Evolutionary conservation across 148 eudicot genomes (phyloP), one percentile per base, ranked within the genome.

Genomic region (Spergularia marina): DNA sequence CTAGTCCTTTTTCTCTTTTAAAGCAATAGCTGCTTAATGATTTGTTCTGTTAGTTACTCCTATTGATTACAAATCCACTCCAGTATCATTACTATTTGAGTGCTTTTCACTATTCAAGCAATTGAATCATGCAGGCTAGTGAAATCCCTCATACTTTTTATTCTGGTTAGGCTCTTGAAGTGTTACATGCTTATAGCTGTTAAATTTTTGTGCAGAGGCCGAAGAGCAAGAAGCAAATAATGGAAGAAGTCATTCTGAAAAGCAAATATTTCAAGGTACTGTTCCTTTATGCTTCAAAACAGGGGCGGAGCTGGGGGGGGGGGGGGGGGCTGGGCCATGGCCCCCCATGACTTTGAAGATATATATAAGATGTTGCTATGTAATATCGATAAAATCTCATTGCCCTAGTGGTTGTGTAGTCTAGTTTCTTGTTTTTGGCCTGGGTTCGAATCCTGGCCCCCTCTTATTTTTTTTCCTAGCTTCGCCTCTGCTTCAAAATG

Each of bases 161-260:
- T 40, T 44, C 15, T 75, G 14, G 69, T 68, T 23, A 25, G 12
- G 44, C 55, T 73, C 23, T 73, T 25, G 7, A 5, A 60, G 18
- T 74, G 36, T 52, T 39, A 6, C 52, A 30, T 30, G 36, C 36
- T 30, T 30, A 30, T 30, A 20, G 52, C 15, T 68, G 14, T 23
- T 61, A 51, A 6, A 53, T 74, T 75, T 65, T 77, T 62, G 75
- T 82, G 86, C 89, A 95, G 98, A 88, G 90, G 85, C 83, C 68
- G 56, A 92, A 89, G 83, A 95, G 87, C 82, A 90, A 90, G 82
- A 95, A 92, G 85, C 97, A 92, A 81, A 90, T 90, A 13, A 87
- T 87, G 92, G 85, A 84, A 56, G 98, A 95, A 86, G 78, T 95
- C 61, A 92, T 95, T 71, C 76, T 53, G 36, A 95, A 95, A 89